phyloP scores from a whole-genome alignment of 2,329 filamentous ascomycete species.

The Epicoccum nigrum region DNA sequence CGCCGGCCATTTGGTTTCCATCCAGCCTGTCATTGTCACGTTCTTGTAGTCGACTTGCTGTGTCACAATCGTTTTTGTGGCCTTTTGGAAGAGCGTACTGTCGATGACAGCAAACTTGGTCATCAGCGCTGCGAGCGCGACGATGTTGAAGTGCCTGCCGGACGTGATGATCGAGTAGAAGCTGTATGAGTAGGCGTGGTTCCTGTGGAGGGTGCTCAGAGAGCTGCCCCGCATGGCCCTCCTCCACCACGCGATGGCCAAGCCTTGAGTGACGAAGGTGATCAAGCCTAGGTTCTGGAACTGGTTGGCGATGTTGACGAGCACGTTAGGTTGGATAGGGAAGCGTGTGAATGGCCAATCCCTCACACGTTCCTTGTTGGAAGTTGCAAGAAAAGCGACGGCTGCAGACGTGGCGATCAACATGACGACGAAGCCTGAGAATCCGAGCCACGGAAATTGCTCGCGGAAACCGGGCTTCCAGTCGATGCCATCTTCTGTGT shows the following conservation, averaged over 20 bases:
- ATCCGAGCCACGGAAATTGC: constrained; percentile 34
- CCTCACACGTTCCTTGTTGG: constrained; percentile 23
- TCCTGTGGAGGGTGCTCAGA: constrained; percentile 24
- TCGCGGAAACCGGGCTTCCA: constrained; percentile 31
- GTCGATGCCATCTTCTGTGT: constrained; percentile 25
- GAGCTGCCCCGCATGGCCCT: constrained; percentile 31
- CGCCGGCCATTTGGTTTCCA: constrained; percentile 24
- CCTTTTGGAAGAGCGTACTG: constrained; percentile 32
- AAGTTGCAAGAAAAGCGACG: constrained; percentile 21
- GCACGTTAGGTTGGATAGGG: constrained; percentile 31
- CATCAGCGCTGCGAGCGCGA: constrained; percentile 34
- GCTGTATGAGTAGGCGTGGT: constrained; percentile 35
- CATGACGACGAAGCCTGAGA: constrained; percentile 25
- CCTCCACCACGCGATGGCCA: constrained; percentile 37
- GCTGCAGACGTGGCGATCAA: constrained; percentile 28
- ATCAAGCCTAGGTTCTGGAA: constrained; percentile 32
- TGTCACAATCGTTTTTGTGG: constrained; percentile 26
- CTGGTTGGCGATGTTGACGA: constrained; percentile 36
- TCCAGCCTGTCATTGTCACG: constrained; percentile 25
- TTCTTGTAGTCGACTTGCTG: constrained; percentile 28
- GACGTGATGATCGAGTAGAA: constrained; percentile 31
- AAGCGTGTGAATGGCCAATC: constrained; percentile 29
- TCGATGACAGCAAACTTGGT: constrained; percentile 36
- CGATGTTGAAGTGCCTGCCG: constrained; percentile 29
- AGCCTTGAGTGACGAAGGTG: constrained; percentile 29